Conservation (phyloP, 306 rosid genomes). For the Prunus davidiana region DNA sequence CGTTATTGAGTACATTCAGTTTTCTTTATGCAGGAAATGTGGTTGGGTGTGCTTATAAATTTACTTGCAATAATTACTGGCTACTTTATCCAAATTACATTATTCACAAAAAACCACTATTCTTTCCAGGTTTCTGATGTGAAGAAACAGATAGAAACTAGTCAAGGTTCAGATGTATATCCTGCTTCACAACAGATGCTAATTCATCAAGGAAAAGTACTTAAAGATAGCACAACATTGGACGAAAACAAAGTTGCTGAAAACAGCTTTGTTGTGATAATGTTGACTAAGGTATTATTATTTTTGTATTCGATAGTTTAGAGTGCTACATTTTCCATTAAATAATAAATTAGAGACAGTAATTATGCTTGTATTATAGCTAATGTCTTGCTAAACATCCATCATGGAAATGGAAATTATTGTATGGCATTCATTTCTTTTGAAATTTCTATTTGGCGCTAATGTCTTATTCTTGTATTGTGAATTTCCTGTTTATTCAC, state of each 20-base stretch:
- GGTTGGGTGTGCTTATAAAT: not conserved
- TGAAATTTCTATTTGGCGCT: not conserved
- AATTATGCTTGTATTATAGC: not conserved
- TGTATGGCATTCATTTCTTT: not conserved
- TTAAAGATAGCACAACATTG: constrained; percentile 73
- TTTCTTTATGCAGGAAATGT: not conserved
- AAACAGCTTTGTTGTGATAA: constrained; percentile 84
- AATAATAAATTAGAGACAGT: not conserved
- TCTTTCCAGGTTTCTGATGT: constrained; percentile 71
- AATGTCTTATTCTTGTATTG: not conserved
- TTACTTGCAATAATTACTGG: not conserved
- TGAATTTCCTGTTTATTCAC: not conserved
- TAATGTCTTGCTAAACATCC: not conserved
- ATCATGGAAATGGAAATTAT: not conserved
- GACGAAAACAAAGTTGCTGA: constrained; percentile 80
- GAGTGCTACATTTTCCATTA: not conserved
- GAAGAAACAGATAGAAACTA: constrained; percentile 73
- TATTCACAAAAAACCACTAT: not conserved
- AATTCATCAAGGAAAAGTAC: constrained; percentile 90
- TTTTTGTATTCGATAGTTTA: not conserved
- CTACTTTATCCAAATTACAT: not conserved
- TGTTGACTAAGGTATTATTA: constrained; percentile 76
- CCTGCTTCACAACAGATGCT: constrained; percentile 96
- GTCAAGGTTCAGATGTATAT: constrained; percentile 70
- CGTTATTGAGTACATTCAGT: not conserved